Evolutionary conservation across 495 filamentous ascomycete genomes (phyloP), one percentile per base, ranked within the genome.

Genomic region (Aspergillus incahuasiensis): DNA sequence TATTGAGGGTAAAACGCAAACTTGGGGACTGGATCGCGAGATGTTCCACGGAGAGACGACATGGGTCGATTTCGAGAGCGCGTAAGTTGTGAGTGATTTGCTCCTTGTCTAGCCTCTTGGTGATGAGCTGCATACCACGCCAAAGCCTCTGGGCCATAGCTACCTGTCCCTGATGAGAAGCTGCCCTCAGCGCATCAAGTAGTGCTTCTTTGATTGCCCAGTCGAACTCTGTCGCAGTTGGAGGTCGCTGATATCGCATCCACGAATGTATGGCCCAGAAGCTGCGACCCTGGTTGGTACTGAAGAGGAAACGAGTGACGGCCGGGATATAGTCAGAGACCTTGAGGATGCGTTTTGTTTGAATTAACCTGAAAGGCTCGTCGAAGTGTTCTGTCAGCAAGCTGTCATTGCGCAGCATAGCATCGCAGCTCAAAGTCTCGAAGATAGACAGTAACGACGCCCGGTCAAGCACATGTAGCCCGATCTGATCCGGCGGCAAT

Each of bases 281-380:
- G 21, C 73, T 75, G 39, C 87, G 80, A 41, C 65, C 67, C 30
- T 74, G 70, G 28, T 88, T 79, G 5, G 76, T 66, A 52, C 87
- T 83, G 61, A 96, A 96, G 2, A 97, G 75, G 61, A 95, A 96
- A 15, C 74, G 78, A 15, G 86, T 86, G 68, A 91, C 88, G 8
- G 89, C 88, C 9, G 91, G 92, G 6, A 90, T 76, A 45, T 86
- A 86, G 48, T 83, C 83, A 0, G 77, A 75, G 38, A 92, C 76
- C 59, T 85, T 89, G 5, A 96, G 74, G 9, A 75, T 78, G 43
- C 82, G 86, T 50, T 84, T 90, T 0, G 76, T 79, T 69, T 95
- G 91, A 11, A 90, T 85, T 0, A 88, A 72, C 59, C 79, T 72
- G 62, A 97, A 95, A 9, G 90, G 88, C 56, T 77, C 80, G 61